Base-by-base conservation (phyloP, 768 basidiomycete genomes). In the Calocybe cyanea region DNA sequence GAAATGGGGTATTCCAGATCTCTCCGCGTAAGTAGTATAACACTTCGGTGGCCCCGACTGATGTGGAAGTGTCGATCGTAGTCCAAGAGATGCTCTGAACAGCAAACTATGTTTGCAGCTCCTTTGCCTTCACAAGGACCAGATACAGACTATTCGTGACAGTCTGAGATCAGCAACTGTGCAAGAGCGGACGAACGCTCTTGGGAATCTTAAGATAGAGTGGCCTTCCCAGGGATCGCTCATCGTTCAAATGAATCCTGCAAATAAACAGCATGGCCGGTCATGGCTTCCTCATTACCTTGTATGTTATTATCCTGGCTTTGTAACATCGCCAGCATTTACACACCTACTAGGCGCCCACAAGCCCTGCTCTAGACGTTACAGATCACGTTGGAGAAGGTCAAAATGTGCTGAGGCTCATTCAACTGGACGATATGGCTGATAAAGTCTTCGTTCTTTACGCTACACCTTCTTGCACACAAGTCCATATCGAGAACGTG, bases 201-300 rank as follows among this genome's bases (percentile, higher is more conserved):
- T 67, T 4, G 51, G 57, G 20, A 46, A 45, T 3, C 47, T 67
- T 8, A 34, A 60, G 46, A 59, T 59, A 21, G 45, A 48, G n/a
- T 80, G 78, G 78, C 78, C 78, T 36, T 45, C 54, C 28, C 62
- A 64, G 38, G 77, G 77, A 31, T 63, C 64, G 20, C 53, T 80
- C 17, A 62, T 76, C 32, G 56, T 80, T 23, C 64, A 69, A 46
- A 61, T 77, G 41, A 80, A 80, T 53, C 65, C 65, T 4, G 62
- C 55, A 1, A 57, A 56, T 7, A 48, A 52, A 6, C 51, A 57
- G 17, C 25, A 28, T 28, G 65, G 62, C 32, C 65, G 60, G 48
- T 68, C 63, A 2, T 75, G 71, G 68, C 49, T 78, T n/a, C 74
- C 77, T 18, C 42, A 63, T 21, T 42, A 67, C 25, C 45, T 78